Evolutionary conservation across 202 grass and related monocot species (phyloP).

Genomic region (Hordeum pubiflorum): DNA sequence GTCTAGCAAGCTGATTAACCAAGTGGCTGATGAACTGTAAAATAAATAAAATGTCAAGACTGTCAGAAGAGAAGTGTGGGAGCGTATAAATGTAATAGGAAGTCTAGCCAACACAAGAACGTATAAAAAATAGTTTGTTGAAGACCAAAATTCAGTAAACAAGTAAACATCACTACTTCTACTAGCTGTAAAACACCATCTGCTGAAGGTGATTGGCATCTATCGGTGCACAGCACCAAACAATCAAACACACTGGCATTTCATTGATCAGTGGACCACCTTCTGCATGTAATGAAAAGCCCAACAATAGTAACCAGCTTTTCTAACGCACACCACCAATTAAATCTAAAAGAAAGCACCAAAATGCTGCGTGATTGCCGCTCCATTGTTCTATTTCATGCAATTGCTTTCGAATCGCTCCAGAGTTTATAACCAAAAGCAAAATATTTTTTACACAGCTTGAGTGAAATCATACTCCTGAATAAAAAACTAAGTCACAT

Average conservation of each 20-base stretch:
- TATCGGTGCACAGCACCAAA: background rate
- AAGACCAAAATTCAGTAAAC: conserved; percentile 11
- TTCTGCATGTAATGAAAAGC: background rate
- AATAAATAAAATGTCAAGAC: conserved; percentile 11
- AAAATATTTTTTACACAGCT: conserved; percentile 6
- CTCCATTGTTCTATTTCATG: background rate
- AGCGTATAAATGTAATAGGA: background rate
- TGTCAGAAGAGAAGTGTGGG: conserved; percentile 13
- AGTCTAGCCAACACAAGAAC: background rate
- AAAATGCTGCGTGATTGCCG: background rate
- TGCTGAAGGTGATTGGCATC: background rate
- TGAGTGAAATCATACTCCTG: background rate
- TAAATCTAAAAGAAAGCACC: background rate
- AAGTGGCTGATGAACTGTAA: conserved; percentile 96
- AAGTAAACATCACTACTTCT: background rate
- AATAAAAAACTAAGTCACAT: background rate
- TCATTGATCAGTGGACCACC: background rate
- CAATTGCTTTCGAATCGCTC: background rate
- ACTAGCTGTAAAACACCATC: background rate
- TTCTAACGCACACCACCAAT: background rate
- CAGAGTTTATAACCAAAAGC: background rate
- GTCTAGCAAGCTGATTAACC: conserved; percentile 88
- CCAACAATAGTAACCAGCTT: background rate
- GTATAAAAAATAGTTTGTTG: background rate
- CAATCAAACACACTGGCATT: background rate